Base-by-base conservation (phyloP, 2,329 filamentous ascomycete species). In the Fusarium irregulare region DNA sequence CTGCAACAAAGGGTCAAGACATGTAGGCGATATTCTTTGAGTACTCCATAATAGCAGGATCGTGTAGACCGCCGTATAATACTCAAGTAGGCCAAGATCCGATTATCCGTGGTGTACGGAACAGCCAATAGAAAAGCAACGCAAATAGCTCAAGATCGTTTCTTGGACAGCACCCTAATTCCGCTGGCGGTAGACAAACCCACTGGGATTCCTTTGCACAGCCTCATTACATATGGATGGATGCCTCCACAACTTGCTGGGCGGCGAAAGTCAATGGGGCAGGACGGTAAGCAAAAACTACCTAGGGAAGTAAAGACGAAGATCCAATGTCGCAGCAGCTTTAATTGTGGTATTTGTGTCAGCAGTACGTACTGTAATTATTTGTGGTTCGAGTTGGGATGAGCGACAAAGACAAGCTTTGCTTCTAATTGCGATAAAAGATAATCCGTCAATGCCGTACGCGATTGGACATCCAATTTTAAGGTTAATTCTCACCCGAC, bases 401-500 rank as follows among this genome's bases (percentile, higher is more conserved):
- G 49, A 51, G 32, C 25, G 41, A 11, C 48, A 12, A 20, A 49
- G 23, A 23, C 28, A 56, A 20, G 14, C 40, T 28, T 42, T 59
- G 40, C 16, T 45, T 30, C 32, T 12, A 10, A 16, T 55, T 42
- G 10, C 47, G 23, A 63, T 12, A 18, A 45, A 45, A 40, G 6
- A 37, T 4, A 27, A 23, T 30, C 23, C 6, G 41, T 60, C 54
- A 47, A 51, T 54, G 64, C 57, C 55, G 54, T 64, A 44, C 46
- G 13, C 25, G 20, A 57, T 55, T 44, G 55, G 60, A 37, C 23
- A 53, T 13, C 13, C 41, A 54, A 71, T 55, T 70, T 70, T 71
- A 71, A 71, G 68, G 68, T 71, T 71, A 71, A 40, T 65, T 48
- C 28, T 55, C 64, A 65, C 48, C 21, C 14, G n/a, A 20, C n/a